A percentile compares a stretch with the other conserved stretches of the same genome.
Conservation (phyloP, 306 rosid genomes). For the Arachis stenosperma region DNA sequence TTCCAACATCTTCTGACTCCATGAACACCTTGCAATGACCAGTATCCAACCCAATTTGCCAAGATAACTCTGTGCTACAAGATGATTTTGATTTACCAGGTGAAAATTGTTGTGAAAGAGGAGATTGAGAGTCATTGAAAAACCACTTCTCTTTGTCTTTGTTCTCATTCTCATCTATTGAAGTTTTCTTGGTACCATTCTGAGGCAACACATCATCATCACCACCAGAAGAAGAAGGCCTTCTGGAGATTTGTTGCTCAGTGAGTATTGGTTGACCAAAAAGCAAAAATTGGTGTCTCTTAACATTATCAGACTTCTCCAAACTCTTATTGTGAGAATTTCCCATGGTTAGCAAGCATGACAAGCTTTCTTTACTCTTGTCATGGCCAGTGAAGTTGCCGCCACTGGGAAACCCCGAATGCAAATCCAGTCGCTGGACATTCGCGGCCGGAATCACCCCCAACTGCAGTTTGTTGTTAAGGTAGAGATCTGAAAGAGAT, state of each 20-base stretch:
- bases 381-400: constrained; percentile 44
- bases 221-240: constrained; percentile 46
- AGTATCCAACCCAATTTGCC: constrained; percentile 62
- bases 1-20: constrained; percentile 95
- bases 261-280: constrained; percentile 98
- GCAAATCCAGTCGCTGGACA: constrained; percentile 53
- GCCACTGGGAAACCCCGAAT: constrained; percentile 54
- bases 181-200: constrained; percentile 37
- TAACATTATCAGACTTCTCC: constrained; percentile 71
- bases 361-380: constrained; percentile 58
- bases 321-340: constrained; percentile 58
- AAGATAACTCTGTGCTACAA: constrained; percentile 53
- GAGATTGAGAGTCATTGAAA: constrained; percentile 51
- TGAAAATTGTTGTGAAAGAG: constrained; percentile 47
- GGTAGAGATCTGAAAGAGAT: constrained; percentile 82
- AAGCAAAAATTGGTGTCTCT: constrained; percentile 83
- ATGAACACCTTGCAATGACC: constrained; percentile 94
- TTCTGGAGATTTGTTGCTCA: constrained; percentile 78
- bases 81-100: constrained; percentile 50
- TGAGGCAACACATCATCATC: constrained; percentile 38
- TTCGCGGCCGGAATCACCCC: constrained; percentile 66
- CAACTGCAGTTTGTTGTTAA: constrained; percentile 63
- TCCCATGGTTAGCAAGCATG: constrained; percentile 74
- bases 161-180: constrained; percentile 31
- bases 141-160: constrained; percentile 52